A percentile compares a stretch with the other conserved stretches of the same genome.
Evolutionary conservation across 139 green algal species (phyloP).

Genomic region (Picochlorum sp.): DNA sequence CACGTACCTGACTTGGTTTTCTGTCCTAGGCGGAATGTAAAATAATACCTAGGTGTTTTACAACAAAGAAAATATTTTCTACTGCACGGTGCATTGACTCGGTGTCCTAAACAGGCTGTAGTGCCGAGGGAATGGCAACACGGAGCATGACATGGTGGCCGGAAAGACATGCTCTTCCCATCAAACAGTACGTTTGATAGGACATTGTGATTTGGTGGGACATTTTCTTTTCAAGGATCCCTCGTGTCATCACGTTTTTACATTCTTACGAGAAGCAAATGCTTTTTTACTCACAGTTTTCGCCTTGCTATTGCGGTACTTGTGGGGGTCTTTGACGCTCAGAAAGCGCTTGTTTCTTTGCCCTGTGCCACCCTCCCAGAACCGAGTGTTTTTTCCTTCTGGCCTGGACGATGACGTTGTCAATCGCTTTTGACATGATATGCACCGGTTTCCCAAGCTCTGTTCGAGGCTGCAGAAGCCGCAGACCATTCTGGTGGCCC

Average conservation of each 20-base stretch:
- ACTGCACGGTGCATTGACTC: no score
- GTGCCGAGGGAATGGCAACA: no score
- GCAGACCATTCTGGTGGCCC: conserved; percentile 39
- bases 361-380: conserved; percentile 42
- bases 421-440: conserved; percentile 35
- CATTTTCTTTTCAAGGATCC: not conserved
- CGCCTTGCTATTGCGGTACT: conserved; percentile 2
- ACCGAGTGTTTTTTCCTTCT: conserved; percentile 25
- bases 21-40: no score
- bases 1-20: no score
- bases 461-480: conserved; percentile 36
- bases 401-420: conserved; percentile 16
- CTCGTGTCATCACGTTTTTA: not conserved
- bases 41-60: no score
- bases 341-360: conserved; percentile 5
- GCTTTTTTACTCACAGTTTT: conserved; percentile 19
- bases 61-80: no score
- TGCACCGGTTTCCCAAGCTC: conserved; percentile 21
- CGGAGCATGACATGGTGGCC: no score
- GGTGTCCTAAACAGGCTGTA: no score
- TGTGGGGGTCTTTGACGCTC: conserved; percentile 5
- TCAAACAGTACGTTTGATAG: not conserved
- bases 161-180: not conserved
- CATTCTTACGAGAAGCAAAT: conserved; percentile 11
- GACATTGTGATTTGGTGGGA: not conserved